Evolutionary conservation across 1,284 basidiomycete genomes (phyloP).

Genomic region (Thecaphora frezii): DNA sequence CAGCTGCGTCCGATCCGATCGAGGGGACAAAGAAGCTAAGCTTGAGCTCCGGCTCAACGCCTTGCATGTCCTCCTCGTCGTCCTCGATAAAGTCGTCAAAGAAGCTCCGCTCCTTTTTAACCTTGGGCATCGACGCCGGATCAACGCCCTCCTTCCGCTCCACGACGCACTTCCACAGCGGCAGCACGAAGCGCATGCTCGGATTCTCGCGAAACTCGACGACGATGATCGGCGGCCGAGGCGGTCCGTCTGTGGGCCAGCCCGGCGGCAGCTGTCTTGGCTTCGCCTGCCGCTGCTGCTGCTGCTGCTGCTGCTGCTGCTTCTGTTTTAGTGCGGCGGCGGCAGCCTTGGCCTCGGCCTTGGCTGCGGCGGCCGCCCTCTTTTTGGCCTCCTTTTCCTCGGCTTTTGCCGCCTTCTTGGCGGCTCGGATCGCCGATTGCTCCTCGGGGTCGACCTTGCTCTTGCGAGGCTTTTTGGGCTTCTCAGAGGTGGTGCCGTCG

Average conservation of each 20-base stretch:
- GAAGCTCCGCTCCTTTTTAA: constrained; percentile 36
- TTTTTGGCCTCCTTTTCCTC: constrained; percentile 41
- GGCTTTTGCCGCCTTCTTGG: constrained; percentile 39
- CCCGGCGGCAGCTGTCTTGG: constrained; percentile 35
- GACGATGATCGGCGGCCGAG: constrained; percentile 50
- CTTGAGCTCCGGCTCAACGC: constrained; percentile 33
- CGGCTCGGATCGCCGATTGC: constrained; percentile 27
- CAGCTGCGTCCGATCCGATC: constrained; percentile 46
- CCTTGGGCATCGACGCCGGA: constrained; percentile 24
- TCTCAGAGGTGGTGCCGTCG: constrained; percentile 5
- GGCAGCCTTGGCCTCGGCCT: constrained; percentile 30
- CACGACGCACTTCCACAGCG: constrained; percentile 49
- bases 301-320: constrained; percentile 16
- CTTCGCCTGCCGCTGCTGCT: constrained; percentile 12
- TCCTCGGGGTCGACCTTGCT: constrained; percentile 14
- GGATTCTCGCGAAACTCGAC: constrained; percentile 58
- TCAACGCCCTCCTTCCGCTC: constrained; percentile 43
- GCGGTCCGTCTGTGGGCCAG: constrained; percentile 37
- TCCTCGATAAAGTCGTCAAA: constrained; percentile 30
- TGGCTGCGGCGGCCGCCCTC: constrained; percentile 15
- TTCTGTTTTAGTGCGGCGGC: constrained; percentile 8
- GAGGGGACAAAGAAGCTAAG: constrained; percentile 48
- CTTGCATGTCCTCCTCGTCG: constrained; percentile 28
- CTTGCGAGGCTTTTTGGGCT: constrained; percentile 22
- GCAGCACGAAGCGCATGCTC: constrained; percentile 51